Evolutionary conservation across 2,329 filamentous ascomycete genomes (phyloP).

Genomic region (Ascochyta viciae-villosae): DNA sequence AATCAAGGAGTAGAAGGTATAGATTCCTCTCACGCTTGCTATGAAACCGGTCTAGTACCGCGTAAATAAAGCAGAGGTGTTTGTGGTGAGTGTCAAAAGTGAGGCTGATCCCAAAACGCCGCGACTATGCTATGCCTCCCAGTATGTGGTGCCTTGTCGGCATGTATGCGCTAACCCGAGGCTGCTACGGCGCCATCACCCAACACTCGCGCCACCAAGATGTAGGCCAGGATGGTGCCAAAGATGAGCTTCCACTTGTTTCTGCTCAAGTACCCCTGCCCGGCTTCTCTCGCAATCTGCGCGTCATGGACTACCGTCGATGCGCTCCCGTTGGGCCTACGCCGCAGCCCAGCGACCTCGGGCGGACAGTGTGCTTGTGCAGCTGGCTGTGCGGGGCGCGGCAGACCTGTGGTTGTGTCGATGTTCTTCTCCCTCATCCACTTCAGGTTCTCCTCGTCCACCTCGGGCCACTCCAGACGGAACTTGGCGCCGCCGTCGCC

Average conservation of each 20-base stretch:
- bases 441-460: constrained; percentile 87
- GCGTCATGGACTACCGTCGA: constrained; percentile 76
- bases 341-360: constrained; percentile 68
- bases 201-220: constrained; percentile 78
- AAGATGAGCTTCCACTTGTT: constrained; percentile 80
- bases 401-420: constrained; percentile 76
- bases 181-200: constrained; percentile 54
- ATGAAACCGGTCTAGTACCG: neutral
- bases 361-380: constrained; percentile 64
- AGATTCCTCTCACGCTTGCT: neutral
- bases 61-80: neutral
- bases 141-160: too few relatives aligned
- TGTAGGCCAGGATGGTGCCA: constrained; percentile 78
- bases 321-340: constrained; percentile 65
- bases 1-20: too few relatives aligned
- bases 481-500: constrained; percentile 95
- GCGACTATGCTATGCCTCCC: constrained; percentile 10
- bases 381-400: constrained; percentile 58
- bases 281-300: constrained; percentile 76
- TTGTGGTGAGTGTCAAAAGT: neutral
- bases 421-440: constrained; percentile 89
- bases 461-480: constrained; percentile 83
- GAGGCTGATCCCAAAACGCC: constrained; percentile 3
- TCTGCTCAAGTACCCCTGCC: constrained; percentile 79
- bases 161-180: neutral